phyloP scores from a whole-genome alignment of 306 rosid genomes.

The Corylus americana region DNA sequence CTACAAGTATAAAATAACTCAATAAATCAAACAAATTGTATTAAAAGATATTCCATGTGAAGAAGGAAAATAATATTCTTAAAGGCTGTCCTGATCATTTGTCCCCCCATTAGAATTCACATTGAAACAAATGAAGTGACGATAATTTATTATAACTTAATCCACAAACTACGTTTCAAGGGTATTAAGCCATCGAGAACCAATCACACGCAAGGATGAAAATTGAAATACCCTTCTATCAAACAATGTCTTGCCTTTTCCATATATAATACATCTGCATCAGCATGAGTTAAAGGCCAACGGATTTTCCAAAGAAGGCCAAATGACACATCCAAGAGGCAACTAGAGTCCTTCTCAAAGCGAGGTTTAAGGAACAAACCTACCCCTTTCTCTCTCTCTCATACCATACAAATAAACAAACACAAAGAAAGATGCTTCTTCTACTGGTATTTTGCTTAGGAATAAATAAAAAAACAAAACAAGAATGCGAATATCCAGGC shows the following conservation, averaged over 20 bases:
- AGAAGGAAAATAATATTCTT: constrained; percentile 37
- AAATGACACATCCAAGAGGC: constrained; percentile 6
- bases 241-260: constrained; percentile 22
- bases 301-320: constrained; percentile 26
- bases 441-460: background rate
- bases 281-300: constrained; percentile 12
- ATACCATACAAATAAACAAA: background rate
- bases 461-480: background rate
- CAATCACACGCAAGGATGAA: background rate
- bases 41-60: constrained; percentile 45
- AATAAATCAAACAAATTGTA: constrained; percentile 19
- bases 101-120: constrained; percentile 41
- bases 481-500: background rate
- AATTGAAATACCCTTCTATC: background rate
- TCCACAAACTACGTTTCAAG: constrained; percentile 25
- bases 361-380: background rate
- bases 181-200: constrained; percentile 27
- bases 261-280: constrained; percentile 18
- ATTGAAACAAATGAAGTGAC: constrained; percentile 38
- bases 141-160: constrained; percentile 25
- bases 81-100: constrained; percentile 32
- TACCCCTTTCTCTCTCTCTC: background rate
- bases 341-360: background rate
- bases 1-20: constrained; percentile 21
- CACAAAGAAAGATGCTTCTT: background rate